Conservation (phyloP, 768 basidiomycete species). For the Rhodotorula kratochvilovae region DNA sequence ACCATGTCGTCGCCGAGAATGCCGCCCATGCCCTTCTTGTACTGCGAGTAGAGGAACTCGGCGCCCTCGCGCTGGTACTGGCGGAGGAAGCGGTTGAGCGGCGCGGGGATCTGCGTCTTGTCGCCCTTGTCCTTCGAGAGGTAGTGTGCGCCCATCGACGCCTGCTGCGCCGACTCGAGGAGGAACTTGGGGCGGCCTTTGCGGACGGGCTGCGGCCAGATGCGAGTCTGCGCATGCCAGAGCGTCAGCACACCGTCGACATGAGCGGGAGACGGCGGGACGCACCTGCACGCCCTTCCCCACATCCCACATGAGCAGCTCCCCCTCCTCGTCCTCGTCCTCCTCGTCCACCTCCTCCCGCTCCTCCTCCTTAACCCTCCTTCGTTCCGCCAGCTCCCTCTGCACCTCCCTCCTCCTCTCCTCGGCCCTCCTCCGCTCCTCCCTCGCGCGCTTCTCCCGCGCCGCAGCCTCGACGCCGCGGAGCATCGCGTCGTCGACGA, state of each 20-base stretch:
- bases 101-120: constrained; percentile 43
- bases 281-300: neutral
- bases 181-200: constrained; percentile 29
- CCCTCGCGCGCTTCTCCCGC: neutral
- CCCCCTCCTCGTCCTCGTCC: neutral
- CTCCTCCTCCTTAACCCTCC: neutral
- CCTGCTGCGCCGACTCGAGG: constrained; percentile 8
- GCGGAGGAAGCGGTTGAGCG: constrained; percentile 78
- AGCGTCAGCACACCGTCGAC: accelerated
- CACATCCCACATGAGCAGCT: constrained; percentile 9
- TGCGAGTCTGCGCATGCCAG: neutral
- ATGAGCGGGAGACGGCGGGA: neutral
- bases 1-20: constrained; percentile 94
- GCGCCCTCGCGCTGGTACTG: constrained; percentile 86
- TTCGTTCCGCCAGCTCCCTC: neutral
- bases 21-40: constrained; percentile 64
- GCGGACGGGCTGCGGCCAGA: constrained; percentile 2
- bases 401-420: neutral
- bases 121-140: neutral
- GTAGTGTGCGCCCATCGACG: constrained; percentile 11
- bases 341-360: neutral
- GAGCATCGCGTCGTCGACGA: constrained; percentile 3
- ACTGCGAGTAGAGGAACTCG: constrained; percentile 71
- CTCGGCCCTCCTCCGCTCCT: neutral
- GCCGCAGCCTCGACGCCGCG: neutral